Evolutionary conservation across 169 alveolate genomes (phyloP).

Genomic region (Perkinsus marinus): DNA sequence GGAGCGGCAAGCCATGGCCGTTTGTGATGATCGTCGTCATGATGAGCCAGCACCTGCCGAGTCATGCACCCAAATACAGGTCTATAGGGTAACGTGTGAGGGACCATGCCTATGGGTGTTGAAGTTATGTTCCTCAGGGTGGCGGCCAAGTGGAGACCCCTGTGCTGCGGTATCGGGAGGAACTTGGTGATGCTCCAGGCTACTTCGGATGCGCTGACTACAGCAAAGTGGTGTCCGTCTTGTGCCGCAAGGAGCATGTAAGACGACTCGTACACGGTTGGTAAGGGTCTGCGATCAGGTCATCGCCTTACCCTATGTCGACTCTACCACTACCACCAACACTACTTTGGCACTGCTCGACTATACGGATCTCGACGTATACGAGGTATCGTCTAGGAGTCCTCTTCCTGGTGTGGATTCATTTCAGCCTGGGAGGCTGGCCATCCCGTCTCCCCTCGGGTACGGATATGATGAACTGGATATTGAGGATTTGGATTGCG

Average conservation of each 20-base stretch:
- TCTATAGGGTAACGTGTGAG: not conserved
- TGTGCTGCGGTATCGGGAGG: not conserved
- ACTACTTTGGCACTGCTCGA: not conserved
- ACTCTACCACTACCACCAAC: not conserved
- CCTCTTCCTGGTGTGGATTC: not conserved
- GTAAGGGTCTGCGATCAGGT: not conserved
- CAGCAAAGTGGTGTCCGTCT: too few relatives aligned
- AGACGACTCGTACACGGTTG: too few relatives aligned
- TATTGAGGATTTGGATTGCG: not conserved
- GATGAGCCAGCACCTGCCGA: not conserved
- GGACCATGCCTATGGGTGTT: not conserved
- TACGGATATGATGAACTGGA: not conserved
- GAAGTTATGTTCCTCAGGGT: not conserved
- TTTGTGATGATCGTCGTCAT: not conserved
- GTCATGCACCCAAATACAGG: not conserved
- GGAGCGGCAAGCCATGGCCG: not conserved
- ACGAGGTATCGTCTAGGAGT: not conserved
- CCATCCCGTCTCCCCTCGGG: not conserved
- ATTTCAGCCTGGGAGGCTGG: not conserved
- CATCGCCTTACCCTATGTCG: not conserved
- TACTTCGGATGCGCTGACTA: too few relatives aligned
- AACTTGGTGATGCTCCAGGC: too few relatives aligned
- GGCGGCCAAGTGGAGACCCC: not conserved
- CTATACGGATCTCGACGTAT: not conserved
- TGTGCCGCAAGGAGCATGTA: too few relatives aligned